These are phyloP conservation scores for Phytophthora kernoviae DNA, from an alignment of 352 stramenopile genomes.

Conservation along the genomic window DNA sequence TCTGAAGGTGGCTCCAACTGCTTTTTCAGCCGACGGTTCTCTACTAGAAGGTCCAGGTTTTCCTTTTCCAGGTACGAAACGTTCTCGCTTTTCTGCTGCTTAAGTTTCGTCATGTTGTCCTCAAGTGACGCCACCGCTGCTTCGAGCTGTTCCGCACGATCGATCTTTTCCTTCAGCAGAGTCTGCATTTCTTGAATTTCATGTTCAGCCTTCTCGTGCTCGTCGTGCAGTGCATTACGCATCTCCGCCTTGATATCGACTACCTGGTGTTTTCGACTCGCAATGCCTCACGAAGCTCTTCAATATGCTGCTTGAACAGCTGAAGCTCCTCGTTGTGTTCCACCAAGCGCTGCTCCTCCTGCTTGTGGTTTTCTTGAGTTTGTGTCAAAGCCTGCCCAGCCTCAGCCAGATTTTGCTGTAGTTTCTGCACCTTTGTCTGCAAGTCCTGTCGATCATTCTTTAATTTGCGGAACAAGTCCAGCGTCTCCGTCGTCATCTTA, in stretches of 20 bases:
- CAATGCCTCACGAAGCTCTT: constrained; percentile 45
- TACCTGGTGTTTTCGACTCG: constrained; percentile 35
- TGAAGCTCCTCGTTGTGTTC: constrained; percentile 50
- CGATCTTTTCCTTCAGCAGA: constrained; percentile 53
- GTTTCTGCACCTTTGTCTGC: constrained; percentile 43
- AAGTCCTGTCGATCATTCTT: constrained; percentile 64
- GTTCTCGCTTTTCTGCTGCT: constrained; percentile 38
- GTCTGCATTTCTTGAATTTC: constrained; percentile 58
- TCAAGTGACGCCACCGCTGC: constrained; percentile 33
- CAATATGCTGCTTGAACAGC: constrained; percentile 41
- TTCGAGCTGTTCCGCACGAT: constrained; percentile 47
- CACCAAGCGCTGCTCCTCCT: constrained; percentile 28
- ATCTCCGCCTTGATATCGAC: constrained; percentile 36
- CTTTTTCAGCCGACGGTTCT: constrained; percentile 65
- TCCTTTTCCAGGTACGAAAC: constrained; percentile 71
- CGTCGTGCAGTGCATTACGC: constrained; percentile 37
- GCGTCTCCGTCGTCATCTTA: constrained; percentile 81
- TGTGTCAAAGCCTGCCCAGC: constrained; percentile 21
- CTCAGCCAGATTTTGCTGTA: constrained; percentile 39
- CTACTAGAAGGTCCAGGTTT: constrained; percentile 66
- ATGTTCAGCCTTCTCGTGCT: constrained; percentile 53
- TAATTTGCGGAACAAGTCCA: constrained; percentile 72
- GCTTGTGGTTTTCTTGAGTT: constrained; percentile 12
- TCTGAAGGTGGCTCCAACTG: constrained; percentile 35
- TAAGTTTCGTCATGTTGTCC: constrained; percentile 28